These are phyloP conservation scores for Xerocomellus dryophilus DNA, from an alignment of 768 basidiomycete genomes.

Conservation along the genomic window DNA sequence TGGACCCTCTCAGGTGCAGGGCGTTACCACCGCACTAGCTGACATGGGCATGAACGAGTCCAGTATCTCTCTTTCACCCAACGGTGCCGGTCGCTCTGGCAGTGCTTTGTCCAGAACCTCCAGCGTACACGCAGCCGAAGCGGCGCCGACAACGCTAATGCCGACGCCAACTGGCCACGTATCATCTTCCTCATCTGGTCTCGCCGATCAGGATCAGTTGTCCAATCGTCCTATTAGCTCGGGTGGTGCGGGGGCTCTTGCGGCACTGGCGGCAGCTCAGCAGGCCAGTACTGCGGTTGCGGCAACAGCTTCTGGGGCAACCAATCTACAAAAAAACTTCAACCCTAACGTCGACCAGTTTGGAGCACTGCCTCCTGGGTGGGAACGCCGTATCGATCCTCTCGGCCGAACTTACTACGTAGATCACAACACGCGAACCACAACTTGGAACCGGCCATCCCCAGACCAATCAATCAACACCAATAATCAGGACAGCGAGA, in stretches of 20 bases:
- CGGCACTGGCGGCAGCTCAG: slow-evolving; percentile 16
- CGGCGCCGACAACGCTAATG: slow-evolving; percentile 40
- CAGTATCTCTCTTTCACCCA: slow-evolving; percentile 54
- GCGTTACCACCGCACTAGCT: slow-evolving; percentile 55
- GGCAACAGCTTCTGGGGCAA: slow-evolving; percentile 39
- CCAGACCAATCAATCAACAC: slow-evolving; percentile 71
- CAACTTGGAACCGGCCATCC: slow-evolving; percentile 95
- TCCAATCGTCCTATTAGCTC: slow-evolving; percentile 38
- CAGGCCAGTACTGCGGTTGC: slow-evolving; percentile 18
- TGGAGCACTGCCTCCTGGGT: slow-evolving; percentile 85
- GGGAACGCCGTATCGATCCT: slow-evolving; percentile 97
- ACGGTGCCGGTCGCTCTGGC: slow-evolving; percentile 34
- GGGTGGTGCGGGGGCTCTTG: slow-evolving; percentile 21
- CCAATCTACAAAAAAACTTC: slow-evolving; percentile 72
- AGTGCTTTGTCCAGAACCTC: slow-evolving; percentile 55
- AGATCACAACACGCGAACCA: slow-evolving; percentile 95
- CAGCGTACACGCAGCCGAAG: slow-evolving; percentile 66
- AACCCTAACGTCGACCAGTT: slow-evolving; percentile 94
- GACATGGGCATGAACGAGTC: slow-evolving; percentile 62
- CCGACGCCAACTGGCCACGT: slow-evolving; percentile 39
- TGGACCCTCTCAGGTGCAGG: slow-evolving; percentile 68
- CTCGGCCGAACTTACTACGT: slow-evolving; percentile 97
- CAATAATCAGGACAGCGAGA: slow-evolving; percentile 68
- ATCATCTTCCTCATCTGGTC: slow-evolving; percentile 24
- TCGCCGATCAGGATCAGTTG: slow-evolving; percentile 30